Evolutionary conservation across 345 rosid genomes (phyloP), one percentile per base, ranked within the genome.

Genomic region (Erysimum cheiranthoides): DNA sequence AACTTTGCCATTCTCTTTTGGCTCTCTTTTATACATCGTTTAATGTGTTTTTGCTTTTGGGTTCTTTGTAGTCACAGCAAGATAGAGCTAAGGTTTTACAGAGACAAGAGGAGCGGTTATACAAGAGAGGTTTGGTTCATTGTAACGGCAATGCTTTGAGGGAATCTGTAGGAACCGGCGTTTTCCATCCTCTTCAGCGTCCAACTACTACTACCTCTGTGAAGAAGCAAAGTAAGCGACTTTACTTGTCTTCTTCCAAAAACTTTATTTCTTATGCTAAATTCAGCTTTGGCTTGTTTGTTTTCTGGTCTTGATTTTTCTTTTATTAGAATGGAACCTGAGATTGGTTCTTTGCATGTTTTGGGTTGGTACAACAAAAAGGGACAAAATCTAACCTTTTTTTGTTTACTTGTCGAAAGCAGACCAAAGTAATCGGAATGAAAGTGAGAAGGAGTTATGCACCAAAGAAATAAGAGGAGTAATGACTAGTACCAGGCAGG

Each of bases 181-280:
- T 72, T 51, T 72, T 61, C 42, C 76, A 72, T 32, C 76, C 69
- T 49, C 40, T 38, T 38, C 66, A 56, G 7, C 75, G 75, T 72
- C 51, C 76, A 50, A 2, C 17, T 50, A 1, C 5, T 5, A 6
- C 18, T 4, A 36, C 8, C 21, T 60, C 59, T 28, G 1, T 3
- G 5, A 50, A 50, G 42, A 72, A 61, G 21, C 66, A 34, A 12
- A 13, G 74, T 59, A 46, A 46, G 66, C 47, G 2, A 5, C 38
- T 68, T 68, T 4, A 9, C 10, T 54, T 21, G 34, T 3, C 53
- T 28, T 28, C 6, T 53, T 16, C 17, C 40, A 10, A 38, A 38
- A 8, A 34, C 21, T 11, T 50, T 49, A 2, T 8, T 9, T 43
- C 28, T 27, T 30, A 10, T 31, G 68, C 14, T 43, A 27, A 5